Conservation (phyloP, 2,329 filamentous ascomycete species). For the Claviceps fusiformis region DNA sequence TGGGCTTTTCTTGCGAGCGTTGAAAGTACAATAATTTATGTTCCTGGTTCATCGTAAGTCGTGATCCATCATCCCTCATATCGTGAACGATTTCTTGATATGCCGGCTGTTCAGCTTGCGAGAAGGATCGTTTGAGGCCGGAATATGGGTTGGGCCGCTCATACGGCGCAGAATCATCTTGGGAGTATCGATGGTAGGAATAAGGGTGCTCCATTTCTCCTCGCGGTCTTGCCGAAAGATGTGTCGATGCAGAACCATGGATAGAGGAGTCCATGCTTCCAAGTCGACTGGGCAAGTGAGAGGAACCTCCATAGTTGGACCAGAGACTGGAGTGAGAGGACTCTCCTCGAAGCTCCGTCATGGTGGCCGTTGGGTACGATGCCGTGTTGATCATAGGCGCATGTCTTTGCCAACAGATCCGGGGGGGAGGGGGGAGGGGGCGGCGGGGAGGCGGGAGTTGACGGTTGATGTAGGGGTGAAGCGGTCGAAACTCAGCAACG, state of each 20-base stretch:
- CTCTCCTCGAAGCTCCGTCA: slow-evolving; percentile 51
- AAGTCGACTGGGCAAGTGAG: slow-evolving; percentile 39
- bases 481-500: not conserved
- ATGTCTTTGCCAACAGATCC: slow-evolving; percentile 20
- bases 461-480: not conserved
- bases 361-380: slow-evolving; percentile 42
- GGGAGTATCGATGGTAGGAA: slow-evolving; percentile 39
- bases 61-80: slow-evolving; percentile 42
- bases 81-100: slow-evolving; percentile 50
- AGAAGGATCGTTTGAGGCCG: slow-evolving; percentile 43
- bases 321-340: slow-evolving; percentile 43
- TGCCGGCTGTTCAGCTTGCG: slow-evolving; percentile 38
- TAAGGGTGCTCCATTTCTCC: slow-evolving; percentile 38
- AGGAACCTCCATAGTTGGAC: slow-evolving; percentile 42
- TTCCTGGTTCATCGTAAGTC: slow-evolving; percentile 44
- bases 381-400: slow-evolving; percentile 48
- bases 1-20: slow-evolving; percentile 43
- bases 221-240: slow-evolving; percentile 32
- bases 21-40: slow-evolving; percentile 48
- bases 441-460: not conserved
- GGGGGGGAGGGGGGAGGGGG: too few relatives aligned
- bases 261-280: slow-evolving; percentile 38
- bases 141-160: slow-evolving; percentile 39
- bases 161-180: slow-evolving; percentile 40
- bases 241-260: slow-evolving; percentile 26